A percentile compares a stretch with the other conserved stretches of the same genome.
Evolutionary conservation across 163 green algal genomes (phyloP).

Genomic region (Smithsoniella earleae): DNA sequence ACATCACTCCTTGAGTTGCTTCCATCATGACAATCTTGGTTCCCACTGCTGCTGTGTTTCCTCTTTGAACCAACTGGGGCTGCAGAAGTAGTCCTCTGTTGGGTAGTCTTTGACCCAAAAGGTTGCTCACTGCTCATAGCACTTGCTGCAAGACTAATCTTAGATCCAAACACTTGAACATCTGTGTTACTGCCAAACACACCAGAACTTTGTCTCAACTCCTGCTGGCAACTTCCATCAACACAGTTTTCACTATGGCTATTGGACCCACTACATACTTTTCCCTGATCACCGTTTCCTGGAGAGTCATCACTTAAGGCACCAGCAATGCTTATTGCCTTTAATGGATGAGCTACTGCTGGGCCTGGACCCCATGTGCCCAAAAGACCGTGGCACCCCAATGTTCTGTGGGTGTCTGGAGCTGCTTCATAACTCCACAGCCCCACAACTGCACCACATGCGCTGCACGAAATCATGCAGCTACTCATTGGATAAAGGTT

Average conservation of each 20-base stretch:
- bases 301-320: too few relatives aligned
- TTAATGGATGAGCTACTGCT: neutral
- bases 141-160: constrained; percentile 5
- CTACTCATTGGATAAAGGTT: neutral
- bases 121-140: neutral
- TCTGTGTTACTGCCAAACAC: neutral
- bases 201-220: too few relatives aligned
- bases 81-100: neutral
- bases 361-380: constrained; percentile 7
- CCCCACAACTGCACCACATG: constrained; percentile 11
- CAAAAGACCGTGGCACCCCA: constrained; percentile 4
- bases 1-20: neutral
- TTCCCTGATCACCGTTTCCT: too few relatives aligned
- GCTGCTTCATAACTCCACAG: constrained; percentile 24
- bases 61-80: neutral
- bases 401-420: neutral
- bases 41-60: too few relatives aligned
- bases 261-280: too few relatives aligned
- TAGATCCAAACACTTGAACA: constrained; percentile 12
- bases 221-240: too few relatives aligned
- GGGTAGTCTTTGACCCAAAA: neutral
- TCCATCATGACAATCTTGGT: neutral
- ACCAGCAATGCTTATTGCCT: constrained; percentile 16
- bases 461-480: constrained; percentile 15
- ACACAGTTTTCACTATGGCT: too few relatives aligned